phyloP scores from a whole-genome alignment of 2,329 filamentous ascomycete species.

The Pseudocercospora macadamiae region DNA sequence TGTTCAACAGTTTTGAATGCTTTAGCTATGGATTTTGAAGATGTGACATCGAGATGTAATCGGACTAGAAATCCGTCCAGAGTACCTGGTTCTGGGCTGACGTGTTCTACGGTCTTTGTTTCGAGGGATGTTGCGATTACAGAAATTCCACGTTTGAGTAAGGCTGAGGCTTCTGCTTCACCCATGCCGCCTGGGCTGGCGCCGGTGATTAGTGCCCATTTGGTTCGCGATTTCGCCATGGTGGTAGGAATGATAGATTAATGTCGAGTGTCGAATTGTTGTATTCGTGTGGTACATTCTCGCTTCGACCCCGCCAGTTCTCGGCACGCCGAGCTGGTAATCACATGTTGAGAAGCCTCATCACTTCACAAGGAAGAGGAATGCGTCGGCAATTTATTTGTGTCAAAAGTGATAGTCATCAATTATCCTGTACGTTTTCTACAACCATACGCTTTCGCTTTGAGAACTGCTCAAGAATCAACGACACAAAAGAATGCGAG shows the following conservation, averaged over 20 bases:
- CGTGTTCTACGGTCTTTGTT: conserved; percentile 22
- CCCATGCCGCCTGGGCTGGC: conserved; percentile 53
- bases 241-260: background rate
- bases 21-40: conserved; percentile 38
- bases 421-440: too few relatives aligned
- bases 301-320: background rate
- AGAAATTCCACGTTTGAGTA: conserved; percentile 49
- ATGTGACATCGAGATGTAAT: conserved; percentile 49
- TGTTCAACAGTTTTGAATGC: conserved; percentile 38
- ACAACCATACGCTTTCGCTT: too few relatives aligned
- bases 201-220: conserved; percentile 54
- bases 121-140: conserved; percentile 47
- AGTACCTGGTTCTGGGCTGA: conserved; percentile 12
- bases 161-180: conserved; percentile 48
- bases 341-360: too few relatives aligned
- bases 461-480: too few relatives aligned
- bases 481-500: too few relatives aligned
- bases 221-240: background rate
- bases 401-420: too few relatives aligned
- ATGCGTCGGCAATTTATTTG: too few relatives aligned
- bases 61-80: conserved; percentile 22
- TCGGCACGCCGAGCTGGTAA: too few relatives aligned
- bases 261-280: background rate
- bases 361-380: too few relatives aligned
- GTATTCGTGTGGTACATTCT: background rate